phyloP scores from a whole-genome alignment of 2,329 filamentous ascomycete genomes.

The Ophiostoma tasmaniense region DNA sequence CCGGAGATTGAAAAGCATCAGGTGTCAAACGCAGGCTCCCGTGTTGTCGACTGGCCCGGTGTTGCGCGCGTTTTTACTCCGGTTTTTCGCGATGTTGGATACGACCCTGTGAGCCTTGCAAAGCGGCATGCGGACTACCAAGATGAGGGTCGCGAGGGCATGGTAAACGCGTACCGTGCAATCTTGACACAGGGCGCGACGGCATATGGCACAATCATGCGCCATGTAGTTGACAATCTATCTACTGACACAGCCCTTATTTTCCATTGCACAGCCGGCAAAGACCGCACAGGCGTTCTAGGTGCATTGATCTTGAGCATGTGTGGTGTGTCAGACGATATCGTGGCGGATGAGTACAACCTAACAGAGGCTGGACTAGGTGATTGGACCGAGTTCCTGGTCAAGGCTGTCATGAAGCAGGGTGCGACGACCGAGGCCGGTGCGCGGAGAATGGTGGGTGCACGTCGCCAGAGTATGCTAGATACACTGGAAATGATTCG shows the following conservation, averaged over 20 bases:
- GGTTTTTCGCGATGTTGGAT: conserved; percentile 55
- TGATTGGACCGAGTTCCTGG: conserved; percentile 42
- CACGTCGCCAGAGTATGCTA: conserved; percentile 41
- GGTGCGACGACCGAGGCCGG: conserved; percentile 37
- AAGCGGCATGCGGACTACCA: conserved; percentile 53
- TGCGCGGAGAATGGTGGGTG: conserved; percentile 39
- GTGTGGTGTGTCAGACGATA: conserved; percentile 50
- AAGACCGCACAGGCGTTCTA: conserved; percentile 67
- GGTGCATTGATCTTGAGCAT: conserved; percentile 57
- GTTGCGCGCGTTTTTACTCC: conserved; percentile 52
- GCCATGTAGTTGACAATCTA: conserved; percentile 40
- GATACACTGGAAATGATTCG: conserved; percentile 47
- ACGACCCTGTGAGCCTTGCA: conserved; percentile 54
- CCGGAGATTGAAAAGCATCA: conserved; percentile 45
- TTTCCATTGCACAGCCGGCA: conserved; percentile 67
- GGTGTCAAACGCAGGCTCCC: conserved; percentile 24
- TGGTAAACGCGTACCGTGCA: conserved; percentile 36
- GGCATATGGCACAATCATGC: conserved; percentile 26
- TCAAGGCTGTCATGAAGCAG: conserved; percentile 41
- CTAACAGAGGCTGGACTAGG: conserved; percentile 56
- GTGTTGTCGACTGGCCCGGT: conserved; percentile 39
- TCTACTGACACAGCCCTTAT: conserved; percentile 6
- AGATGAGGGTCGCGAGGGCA: conserved; percentile 33
- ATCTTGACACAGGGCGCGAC: conserved; percentile 48
- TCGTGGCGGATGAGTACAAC: conserved; percentile 59